A percentile compares a stretch with the other conserved stretches of the same genome.
phyloP scores from a whole-genome alignment of 2,329 filamentous ascomycete genomes.

The Fusarium kyushuense region DNA sequence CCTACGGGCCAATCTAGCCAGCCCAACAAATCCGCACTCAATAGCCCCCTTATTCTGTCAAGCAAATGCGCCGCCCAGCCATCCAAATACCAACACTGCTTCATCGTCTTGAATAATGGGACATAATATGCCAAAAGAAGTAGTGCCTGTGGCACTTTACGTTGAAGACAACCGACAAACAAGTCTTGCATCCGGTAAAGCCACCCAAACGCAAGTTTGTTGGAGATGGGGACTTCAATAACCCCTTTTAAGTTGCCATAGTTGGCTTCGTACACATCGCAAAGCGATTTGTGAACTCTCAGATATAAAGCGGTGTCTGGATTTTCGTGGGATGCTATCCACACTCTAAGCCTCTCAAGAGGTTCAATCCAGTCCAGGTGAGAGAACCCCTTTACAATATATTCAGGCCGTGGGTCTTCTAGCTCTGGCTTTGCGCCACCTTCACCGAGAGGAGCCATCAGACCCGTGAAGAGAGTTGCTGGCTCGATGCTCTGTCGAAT shows the following conservation, averaged over 20 bases:
- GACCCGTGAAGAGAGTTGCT: constrained; percentile 46
- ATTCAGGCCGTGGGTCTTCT: constrained; percentile 41
- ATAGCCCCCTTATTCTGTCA: constrained; percentile 39
- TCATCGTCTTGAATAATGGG: constrained; percentile 41
- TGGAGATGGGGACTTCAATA: constrained; percentile 31
- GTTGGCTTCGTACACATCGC: constrained; percentile 47
- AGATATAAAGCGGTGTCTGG: constrained; percentile 46
- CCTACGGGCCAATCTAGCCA: constrained; percentile 47
- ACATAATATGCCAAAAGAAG: constrained; percentile 47
- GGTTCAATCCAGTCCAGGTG: constrained; percentile 43
- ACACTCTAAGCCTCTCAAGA: constrained; percentile 38
- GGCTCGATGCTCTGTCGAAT: constrained; percentile 46
- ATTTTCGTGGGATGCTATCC: constrained; percentile 43
- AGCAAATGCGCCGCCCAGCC: constrained; percentile 44
- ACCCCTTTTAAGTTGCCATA: constrained; percentile 39
- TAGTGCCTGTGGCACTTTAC: constrained; percentile 46
- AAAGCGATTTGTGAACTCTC: constrained; percentile 38
- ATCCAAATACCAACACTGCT: constrained; percentile 41
- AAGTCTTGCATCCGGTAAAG: constrained; percentile 48
- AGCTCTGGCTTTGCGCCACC: constrained; percentile 16
- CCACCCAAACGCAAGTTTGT: constrained; percentile 47
- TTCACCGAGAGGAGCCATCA: constrained; percentile 43
- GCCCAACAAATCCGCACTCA: constrained; percentile 31
- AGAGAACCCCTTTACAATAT: constrained; percentile 39
- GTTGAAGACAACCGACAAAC: constrained; percentile 46